Percentiles rank a stretch among this genome's conserved stretches.
Evolutionary conservation across 2,329 filamentous ascomycete genomes (phyloP).

Genomic region (Pleoardoris graminearum): DNA sequence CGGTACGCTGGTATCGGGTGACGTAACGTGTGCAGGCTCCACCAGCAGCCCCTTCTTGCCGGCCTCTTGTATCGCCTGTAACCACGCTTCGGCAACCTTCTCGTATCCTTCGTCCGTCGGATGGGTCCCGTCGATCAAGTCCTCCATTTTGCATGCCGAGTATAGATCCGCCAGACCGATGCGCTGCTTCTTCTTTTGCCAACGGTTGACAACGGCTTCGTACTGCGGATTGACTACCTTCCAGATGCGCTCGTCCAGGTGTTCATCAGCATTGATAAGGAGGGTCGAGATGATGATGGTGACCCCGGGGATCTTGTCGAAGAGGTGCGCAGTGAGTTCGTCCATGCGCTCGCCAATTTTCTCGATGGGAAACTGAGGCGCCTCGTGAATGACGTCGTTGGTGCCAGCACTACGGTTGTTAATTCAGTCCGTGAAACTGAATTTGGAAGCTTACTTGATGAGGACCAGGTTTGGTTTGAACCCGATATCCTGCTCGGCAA

Average conservation of each 20-base stretch:
- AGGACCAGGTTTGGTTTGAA: conserved; percentile 6
- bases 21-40: neutral
- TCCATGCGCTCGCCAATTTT: conserved; percentile 4
- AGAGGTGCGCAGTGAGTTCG: conserved; percentile 1
- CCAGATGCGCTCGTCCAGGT: neutral
- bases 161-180: conserved; percentile 11
- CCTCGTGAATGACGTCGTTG: conserved; percentile 5
- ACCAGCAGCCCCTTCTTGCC: neutral
- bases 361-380: neutral
- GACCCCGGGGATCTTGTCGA: conserved; percentile 1
- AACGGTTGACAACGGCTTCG: neutral
- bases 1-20: neutral
- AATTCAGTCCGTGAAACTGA: neutral
- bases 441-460: conserved; percentile 3
- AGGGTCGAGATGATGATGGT: conserved; percentile 9
- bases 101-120: neutral
- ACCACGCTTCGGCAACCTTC: neutral
- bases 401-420: conserved; percentile 3
- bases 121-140: conserved; percentile 1
- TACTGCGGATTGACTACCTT: conserved; percentile 7
- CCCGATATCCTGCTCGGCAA: neutral
- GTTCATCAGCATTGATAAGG: neutral
- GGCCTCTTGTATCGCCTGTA: neutral
- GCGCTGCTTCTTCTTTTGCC: conserved; percentile 1
- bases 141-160: neutral